phyloP scores from a whole-genome alignment of 371 early-diverging fungal genomes.

The Lichtheimia ornata region DNA sequence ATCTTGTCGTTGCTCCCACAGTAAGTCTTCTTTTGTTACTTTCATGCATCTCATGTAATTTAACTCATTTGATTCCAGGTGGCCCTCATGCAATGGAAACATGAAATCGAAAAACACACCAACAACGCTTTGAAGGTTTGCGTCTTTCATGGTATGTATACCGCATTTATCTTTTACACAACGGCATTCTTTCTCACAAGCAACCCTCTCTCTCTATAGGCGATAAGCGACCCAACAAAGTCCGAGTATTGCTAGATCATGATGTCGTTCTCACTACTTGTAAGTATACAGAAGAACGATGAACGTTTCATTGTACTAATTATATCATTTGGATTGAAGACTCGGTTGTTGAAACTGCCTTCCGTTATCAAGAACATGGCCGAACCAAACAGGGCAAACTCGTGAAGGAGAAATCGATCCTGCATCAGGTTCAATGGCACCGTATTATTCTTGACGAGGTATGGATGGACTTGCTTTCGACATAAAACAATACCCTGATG shows the following conservation, averaged over 20 bases:
- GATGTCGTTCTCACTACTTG: conserved; percentile 90
- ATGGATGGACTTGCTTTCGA: background rate
- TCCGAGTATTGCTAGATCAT: conserved; percentile 54
- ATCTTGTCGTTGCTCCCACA: conserved; percentile 86
- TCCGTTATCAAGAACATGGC: conserved; percentile 78
- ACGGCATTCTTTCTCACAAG: background rate
- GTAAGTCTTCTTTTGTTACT: conserved; percentile 19
- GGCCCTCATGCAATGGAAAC: conserved; percentile 89
- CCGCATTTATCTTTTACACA: background rate
- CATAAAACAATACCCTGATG: no score
- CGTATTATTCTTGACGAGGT: conserved; percentile 89
- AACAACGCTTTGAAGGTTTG: conserved; percentile 61
- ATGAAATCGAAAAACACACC: conserved; percentile 80
- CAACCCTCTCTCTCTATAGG: conserved; percentile 18
- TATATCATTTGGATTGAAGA: conserved; percentile 34
- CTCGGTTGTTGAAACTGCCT: conserved; percentile 75
- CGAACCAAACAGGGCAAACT: conserved; percentile 51
- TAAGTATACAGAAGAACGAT: conserved; percentile 23
- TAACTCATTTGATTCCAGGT: conserved; percentile 40
- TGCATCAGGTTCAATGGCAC: conserved; percentile 83
- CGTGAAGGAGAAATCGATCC: conserved; percentile 64
- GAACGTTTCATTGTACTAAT: background rate
- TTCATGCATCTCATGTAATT: background rate
- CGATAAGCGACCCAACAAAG: conserved; percentile 51
- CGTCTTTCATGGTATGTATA: conserved; percentile 69